Percentiles rank a stretch among this genome's conserved stretches.
Conservation (phyloP, 257 asterid genomes). For the Ilex asprella region DNA sequence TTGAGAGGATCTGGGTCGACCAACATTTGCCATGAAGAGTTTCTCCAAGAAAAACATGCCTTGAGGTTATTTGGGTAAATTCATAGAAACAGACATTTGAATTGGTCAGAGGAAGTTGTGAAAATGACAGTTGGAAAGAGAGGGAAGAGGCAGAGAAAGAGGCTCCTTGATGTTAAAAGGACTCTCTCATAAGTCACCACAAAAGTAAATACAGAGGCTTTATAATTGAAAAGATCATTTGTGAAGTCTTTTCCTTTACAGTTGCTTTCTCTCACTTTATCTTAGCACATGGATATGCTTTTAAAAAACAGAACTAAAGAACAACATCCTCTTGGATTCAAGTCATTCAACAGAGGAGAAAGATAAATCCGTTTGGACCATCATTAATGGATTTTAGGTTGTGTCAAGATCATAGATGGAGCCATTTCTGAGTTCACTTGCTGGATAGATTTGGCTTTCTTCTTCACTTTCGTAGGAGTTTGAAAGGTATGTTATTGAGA, state of each 20-base stretch:
- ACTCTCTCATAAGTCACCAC: constrained; percentile 24
- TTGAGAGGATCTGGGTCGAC: too few species aligned
- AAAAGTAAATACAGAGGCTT: constrained; percentile 24
- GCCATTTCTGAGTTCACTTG: too few species aligned
- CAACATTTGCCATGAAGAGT: background rate
- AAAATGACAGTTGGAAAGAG: constrained; percentile 30
- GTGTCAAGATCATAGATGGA: too few species aligned
- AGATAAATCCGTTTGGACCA: constrained; percentile 23
- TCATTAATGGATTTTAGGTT: constrained; percentile 11
- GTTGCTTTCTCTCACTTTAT: constrained; percentile 46
- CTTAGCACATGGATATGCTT: constrained; percentile 61
- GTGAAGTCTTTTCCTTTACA: constrained; percentile 17
- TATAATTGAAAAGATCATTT: constrained; percentile 42
- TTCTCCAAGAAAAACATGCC: constrained; percentile 16
- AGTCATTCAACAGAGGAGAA: constrained; percentile 5
- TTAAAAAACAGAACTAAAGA: constrained; percentile 18
- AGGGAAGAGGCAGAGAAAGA: constrained; percentile 7
- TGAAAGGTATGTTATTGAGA: too few species aligned
- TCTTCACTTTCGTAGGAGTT: too few species aligned
- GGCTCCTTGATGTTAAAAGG: constrained; percentile 19
- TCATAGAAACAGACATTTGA: constrained; percentile 29
- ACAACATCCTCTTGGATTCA: constrained; percentile 25
- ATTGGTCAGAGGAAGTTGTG: constrained; percentile 33
- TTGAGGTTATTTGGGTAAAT: constrained; percentile 8
- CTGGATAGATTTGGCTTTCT: too few species aligned